A percentile compares a stretch with the other conserved stretches of the same genome.
phyloP scores from a whole-genome alignment of 768 basidiomycete genomes.

The Cubamyces sp. region DNA sequence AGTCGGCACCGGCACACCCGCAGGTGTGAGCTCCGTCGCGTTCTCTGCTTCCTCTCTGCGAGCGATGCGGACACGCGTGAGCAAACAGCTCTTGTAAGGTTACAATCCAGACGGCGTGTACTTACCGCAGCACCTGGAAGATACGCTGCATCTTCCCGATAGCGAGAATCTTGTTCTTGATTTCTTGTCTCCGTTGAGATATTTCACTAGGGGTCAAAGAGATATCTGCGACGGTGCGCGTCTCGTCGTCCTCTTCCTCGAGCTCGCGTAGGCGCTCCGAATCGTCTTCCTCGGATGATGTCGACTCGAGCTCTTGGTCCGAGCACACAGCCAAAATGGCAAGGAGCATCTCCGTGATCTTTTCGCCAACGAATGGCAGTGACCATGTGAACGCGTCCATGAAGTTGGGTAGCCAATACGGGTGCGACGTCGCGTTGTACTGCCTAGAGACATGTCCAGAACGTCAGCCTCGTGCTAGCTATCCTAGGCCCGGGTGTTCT shows the following conservation, averaged over 20 bases:
- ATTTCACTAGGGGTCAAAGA: slow-evolving; percentile 45
- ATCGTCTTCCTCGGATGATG: slow-evolving; percentile 29
- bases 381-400: slow-evolving; percentile 99
- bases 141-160: slow-evolving; percentile 91
- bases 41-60: slow-evolving; percentile 79
- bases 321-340: slow-evolving; percentile 95
- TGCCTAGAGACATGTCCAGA: slow-evolving; percentile 25
- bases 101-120: slow-evolving; percentile 4
- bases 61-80: not conserved
- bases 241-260: slow-evolving; percentile 29
- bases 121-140: slow-evolving; percentile 86
- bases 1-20: slow-evolving; percentile 28
- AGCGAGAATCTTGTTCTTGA: slow-evolving; percentile 93
- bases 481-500: not conserved
- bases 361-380: slow-evolving; percentile 96
- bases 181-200: slow-evolving; percentile 66
- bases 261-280: slow-evolving; percentile 33
- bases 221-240: slow-evolving; percentile 31
- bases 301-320: slow-evolving; percentile 92
- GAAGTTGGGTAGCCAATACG: slow-evolving; percentile 98
- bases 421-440: slow-evolving; percentile 53
- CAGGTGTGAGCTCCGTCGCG: slow-evolving; percentile 61
- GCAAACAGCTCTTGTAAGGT: not conserved
- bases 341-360: slow-evolving; percentile 98
- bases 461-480: not conserved